phyloP scores from a whole-genome alignment of 2,329 filamentous ascomycete genomes.

The Nothomitra cinnamomea region DNA sequence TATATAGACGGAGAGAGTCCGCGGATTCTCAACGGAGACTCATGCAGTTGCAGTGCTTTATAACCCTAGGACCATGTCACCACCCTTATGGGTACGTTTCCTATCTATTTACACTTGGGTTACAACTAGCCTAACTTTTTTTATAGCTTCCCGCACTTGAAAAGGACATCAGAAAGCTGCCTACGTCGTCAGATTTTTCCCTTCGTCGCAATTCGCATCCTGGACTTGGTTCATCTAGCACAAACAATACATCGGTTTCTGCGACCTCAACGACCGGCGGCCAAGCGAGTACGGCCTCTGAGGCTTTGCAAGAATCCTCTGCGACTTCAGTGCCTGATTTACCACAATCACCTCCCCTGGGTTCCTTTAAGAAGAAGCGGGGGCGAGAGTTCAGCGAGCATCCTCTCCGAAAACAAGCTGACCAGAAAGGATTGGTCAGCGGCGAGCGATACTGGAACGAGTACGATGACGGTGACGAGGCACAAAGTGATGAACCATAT shows the following conservation, averaged over 20 bases:
- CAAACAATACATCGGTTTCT: slow-evolving; percentile 12
- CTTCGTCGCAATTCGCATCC: neutral
- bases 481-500: slow-evolving; percentile 41
- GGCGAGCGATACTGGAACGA: slow-evolving; percentile 60
- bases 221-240: neutral
- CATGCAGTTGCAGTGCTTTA: slow-evolving; percentile 33
- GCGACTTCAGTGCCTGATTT: slow-evolving; percentile 15
- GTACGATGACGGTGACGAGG: slow-evolving; percentile 65
- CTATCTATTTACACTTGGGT: neutral
- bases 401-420: slow-evolving; percentile 1
- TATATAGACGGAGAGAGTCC: slow-evolving; percentile 29
- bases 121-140: neutral
- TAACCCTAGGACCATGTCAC: slow-evolving; percentile 26
- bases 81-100: slow-evolving; percentile 29
- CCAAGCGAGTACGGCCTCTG: slow-evolving; percentile 15
- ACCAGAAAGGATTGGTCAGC: slow-evolving; percentile 6
- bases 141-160: slow-evolving; percentile 24
- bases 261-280: slow-evolving; percentile 16
- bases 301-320: slow-evolving; percentile 13
- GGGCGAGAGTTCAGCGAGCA: neutral
- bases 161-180: slow-evolving; percentile 35
- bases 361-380: slow-evolving; percentile 9
- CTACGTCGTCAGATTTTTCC: slow-evolving; percentile 11
- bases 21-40: slow-evolving; percentile 35
- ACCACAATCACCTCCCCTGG: neutral